Percentiles rank a stretch among this genome's conserved stretches.
phyloP scores from a whole-genome alignment of 352 stramenopile genomes.

The Globisporangium echinulatum region DNA sequence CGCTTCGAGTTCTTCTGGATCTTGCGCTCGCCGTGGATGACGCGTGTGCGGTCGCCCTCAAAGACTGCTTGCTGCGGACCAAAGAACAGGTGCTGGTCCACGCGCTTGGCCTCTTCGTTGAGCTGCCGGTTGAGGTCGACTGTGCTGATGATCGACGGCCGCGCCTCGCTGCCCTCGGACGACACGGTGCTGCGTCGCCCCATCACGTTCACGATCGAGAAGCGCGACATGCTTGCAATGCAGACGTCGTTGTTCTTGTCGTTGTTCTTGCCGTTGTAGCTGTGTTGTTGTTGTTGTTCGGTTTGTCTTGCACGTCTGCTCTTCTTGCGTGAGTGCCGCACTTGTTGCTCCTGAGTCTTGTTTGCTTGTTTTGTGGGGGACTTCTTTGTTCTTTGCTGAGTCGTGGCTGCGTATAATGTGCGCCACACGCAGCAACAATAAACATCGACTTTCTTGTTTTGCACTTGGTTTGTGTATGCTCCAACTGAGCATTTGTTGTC shows the following conservation, averaged over 20 bases:
- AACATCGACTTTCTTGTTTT: no score
- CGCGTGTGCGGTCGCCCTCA: conserved; percentile 69
- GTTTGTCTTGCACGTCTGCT: no score
- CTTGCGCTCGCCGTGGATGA: conserved; percentile 83
- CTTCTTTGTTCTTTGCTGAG: not conserved
- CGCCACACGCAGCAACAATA: no score
- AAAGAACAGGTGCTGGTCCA: conserved; percentile 80
- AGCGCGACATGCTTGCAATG: conserved; percentile 53
- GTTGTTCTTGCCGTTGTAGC: not conserved
- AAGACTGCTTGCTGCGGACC: conserved; percentile 66
- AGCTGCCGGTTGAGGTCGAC: conserved; percentile 71
- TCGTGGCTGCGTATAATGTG: no score
- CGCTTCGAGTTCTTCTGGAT: conserved; percentile 79
- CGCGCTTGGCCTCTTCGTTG: conserved; percentile 46
- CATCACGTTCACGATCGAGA: conserved; percentile 71
- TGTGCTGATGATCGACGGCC: conserved; percentile 60
- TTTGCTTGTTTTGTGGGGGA: not conserved
- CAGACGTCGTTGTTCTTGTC: not conserved
- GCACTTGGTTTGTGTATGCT: no score
- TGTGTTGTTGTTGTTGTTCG: not conserved
- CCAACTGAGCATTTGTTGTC: no score
- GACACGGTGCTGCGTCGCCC: conserved; percentile 38
- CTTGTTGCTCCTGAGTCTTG: not conserved
- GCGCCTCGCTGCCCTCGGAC: conserved; percentile 46
- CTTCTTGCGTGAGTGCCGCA: no score